Base-by-base conservation (phyloP, 2,329 filamentous ascomycete genomes). In the Stachybotrys echinatus region DNA sequence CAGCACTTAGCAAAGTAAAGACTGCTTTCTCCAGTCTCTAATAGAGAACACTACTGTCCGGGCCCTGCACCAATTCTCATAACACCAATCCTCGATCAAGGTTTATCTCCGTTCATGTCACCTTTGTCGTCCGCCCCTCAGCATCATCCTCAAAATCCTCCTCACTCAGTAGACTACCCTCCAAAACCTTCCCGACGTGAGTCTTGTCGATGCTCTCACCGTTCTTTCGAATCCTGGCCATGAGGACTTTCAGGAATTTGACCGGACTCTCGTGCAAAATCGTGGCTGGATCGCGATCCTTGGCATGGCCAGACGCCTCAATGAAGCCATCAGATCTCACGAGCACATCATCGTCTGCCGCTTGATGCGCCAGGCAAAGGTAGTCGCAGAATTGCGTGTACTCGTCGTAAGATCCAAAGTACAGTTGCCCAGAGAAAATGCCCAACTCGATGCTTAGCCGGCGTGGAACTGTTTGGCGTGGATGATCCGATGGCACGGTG, bases 341-440 rank as follows among this genome's bases (percentile, higher is more conserved):
- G 7, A 27, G 34, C 12, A 52, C 20, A 18, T 6, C 65, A 21
- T 67, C 65, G 1, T 63, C 54, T 0, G 52, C 59, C 2, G 50
- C 48, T 4, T 49, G 42, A 31, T 22, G 67, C 2, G 69, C 58
- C 0, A 85, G 59, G 0, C 80, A 76, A 0, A 86, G 64, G 48
- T 74, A 76, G 1, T 65, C 58, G 52, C 80, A 83, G 0, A 75
- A 60, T 7, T 68, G 62, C 0, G 61, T 53, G 55, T 87, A 88
- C 50, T 85, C 74, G 0, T 65, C 54, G 43, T 71, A 76, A 0
- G 69, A 72, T 0, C 59, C 61, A 19, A 88, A 68, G 57, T 87
- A 88, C 0, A 88, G 68, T 54, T 85, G 81, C 0, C 85, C 85
- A 0, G 85, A 72, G 48, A 88, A 88, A 0, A 88, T 64, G 42